A percentile compares a stretch with the other conserved stretches of the same genome.
Evolutionary conservation across 176 grass and related monocot species (phyloP).

Genomic region (Juncus inflexus): DNA sequence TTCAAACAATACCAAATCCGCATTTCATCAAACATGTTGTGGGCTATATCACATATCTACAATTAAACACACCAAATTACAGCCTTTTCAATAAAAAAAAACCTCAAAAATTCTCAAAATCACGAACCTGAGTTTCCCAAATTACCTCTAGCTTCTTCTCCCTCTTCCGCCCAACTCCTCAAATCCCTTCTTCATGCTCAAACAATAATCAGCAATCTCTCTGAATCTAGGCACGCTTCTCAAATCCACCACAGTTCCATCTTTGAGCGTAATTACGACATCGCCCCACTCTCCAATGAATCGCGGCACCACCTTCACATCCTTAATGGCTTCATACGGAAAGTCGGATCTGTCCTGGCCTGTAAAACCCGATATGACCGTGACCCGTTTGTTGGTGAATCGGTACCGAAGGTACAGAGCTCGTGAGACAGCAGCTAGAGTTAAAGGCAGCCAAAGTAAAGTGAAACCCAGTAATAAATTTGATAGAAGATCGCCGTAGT

Average conservation of each 20-base stretch:
- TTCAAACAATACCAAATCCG: too few species aligned
- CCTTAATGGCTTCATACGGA: conserved; percentile 64
- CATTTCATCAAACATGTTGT: too few species aligned
- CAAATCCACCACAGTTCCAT: conserved; percentile 91
- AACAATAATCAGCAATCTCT: conserved; percentile 82
- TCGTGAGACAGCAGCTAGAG: conserved; percentile 75
- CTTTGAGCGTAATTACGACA: conserved; percentile 82
- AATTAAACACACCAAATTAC: too few species aligned
- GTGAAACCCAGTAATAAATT: conserved; percentile 84
- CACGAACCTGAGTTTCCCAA: neutral
- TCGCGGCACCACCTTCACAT: conserved; percentile 72
- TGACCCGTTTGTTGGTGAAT: conserved; percentile 79
- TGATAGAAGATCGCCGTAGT: conserved; percentile 71
- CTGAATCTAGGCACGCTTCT: conserved; percentile 92
- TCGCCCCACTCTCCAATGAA: conserved; percentile 96
- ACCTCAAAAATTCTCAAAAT: too few species aligned
- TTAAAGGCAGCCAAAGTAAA: conserved; percentile 86
- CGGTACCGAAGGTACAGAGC: conserved; percentile 84
- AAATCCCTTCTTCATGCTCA: conserved; percentile 32
- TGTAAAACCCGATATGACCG: conserved; percentile 75
- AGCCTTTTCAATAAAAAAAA: too few species aligned
- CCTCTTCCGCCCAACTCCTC: neutral
- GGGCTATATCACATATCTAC: too few species aligned
- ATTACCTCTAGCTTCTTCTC: neutral
- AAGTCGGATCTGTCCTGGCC: conserved; percentile 88